Evolutionary conservation across 306 rosid species (phyloP), one percentile per base, ranked within the genome.

Genomic region (Calophaca sinica): DNA sequence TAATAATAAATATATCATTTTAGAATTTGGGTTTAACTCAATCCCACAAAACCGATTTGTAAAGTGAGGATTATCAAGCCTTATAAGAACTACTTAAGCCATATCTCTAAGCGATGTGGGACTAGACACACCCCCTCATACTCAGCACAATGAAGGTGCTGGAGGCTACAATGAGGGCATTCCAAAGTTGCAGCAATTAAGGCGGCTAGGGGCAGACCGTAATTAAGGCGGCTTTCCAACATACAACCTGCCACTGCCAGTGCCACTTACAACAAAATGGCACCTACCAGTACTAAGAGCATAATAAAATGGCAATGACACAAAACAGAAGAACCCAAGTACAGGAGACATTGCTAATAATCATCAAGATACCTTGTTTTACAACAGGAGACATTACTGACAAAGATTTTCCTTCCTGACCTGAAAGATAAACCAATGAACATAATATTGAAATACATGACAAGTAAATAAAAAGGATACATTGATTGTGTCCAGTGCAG

Each of bases 321-420:
- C 33, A 73, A 62, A 77, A 28, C 20, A 53, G 77, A 73, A 73
- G 72, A 72, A 76, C 68, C 15, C 26, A 20, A 20, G 26, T 20
- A 53, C n/a, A 80, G 71, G 80, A 77, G 60, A 85, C 31, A 9
- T 48, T 58, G 68, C 12, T 80, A 69, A 57, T 64, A 64, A 42
- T 77, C 41, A 69, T 75, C 74, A 62, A 73, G 67, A 51, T 94
- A 94, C 99, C 99, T 90, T 88, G 90, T 85, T 86, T 89, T 62
- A 94, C 98, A 66, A 79, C 81, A 61, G 86, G 65, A 44, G 99
- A 86, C 79, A 74, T 29, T 44, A 82, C 68, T 20, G 98, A 90
- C 63, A 83, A 62, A 62, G 98, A 87, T 55, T 87, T 88, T 72
- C 99, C 99, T 87, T 94, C 97, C 77, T 90, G 93, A 48, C 99